Conservation (phyloP, 202 grass and related monocot genomes). For the Setaria viridis region DNA sequence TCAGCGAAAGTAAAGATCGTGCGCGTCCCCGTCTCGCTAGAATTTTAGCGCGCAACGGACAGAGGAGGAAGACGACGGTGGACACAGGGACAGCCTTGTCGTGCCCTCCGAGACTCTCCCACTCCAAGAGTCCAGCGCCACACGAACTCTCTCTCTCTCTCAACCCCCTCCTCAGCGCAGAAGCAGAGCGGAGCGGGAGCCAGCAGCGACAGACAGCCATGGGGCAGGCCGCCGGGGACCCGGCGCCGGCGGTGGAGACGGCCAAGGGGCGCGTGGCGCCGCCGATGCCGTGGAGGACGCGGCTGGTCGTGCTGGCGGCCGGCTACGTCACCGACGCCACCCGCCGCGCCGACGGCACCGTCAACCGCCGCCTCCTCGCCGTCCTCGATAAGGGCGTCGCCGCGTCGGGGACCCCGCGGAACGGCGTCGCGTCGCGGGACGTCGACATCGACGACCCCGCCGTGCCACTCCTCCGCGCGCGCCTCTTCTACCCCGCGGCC, state of each 20-base stretch:
- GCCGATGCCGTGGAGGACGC: conserved; percentile 65
- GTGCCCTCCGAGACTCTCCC: neutral
- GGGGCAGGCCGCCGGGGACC: neutral
- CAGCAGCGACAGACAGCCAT: neutral
- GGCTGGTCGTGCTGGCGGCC: conserved; percentile 46
- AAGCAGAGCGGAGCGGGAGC: neutral
- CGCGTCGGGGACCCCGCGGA: conserved; percentile 31
- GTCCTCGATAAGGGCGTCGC: conserved; percentile 46
- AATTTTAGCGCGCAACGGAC: neutral
- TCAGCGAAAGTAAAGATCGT: neutral
- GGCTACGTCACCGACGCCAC: conserved; percentile 55
- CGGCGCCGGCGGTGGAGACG: neutral
- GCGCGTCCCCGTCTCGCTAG: neutral
- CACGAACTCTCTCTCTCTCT: too few species aligned
- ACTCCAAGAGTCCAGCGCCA: neutral
- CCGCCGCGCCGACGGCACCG: conserved; percentile 60
- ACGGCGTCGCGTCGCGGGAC: conserved; percentile 60
- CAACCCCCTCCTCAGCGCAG: too few species aligned
- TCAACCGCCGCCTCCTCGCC: conserved; percentile 68
- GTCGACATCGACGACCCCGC: conserved; percentile 25
- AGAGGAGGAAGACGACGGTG: neutral
- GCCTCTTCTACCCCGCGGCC: conserved; percentile 49
- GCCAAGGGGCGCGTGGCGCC: conserved; percentile 35
- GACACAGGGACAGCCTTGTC: neutral
- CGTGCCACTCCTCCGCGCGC: conserved; percentile 45